Base-by-base conservation (phyloP, 192 early-diverging fungal species). In the Diversispora epigaea region DNA sequence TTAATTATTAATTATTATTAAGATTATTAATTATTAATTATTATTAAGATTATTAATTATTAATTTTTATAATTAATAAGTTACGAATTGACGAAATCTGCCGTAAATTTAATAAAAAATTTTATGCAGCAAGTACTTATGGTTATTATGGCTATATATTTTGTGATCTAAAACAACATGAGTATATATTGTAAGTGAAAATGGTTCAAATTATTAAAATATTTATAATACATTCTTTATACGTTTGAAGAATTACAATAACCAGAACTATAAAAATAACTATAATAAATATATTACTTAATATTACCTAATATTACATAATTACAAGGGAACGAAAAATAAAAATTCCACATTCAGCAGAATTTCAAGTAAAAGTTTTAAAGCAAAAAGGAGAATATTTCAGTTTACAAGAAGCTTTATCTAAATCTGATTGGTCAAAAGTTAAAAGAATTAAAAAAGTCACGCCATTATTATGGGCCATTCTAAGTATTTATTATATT, bases 81-180 rank as follows among this genome's bases (percentile, higher is more conserved):
- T 78, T 82, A 8, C 83, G 85, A 8, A 73, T 93, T 22, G 85
- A 96, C 61, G 61, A 78, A 15, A 76, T 89, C 3, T 93, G 96
- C 78, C 82, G 91, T 43, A 68, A 66, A 11, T 71, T 67, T 32
- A 66, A 83, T 74, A 90, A 83, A 83, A 92, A 85, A 61, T 85
- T 83, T 61, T 94, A 91, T 80, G 81, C 83, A 12, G 88, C 91
- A 25, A 89, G 84, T 67, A 80, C 87, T 0, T 86, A 87, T 71
- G 96, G 95, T 8, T 82, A 91, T 52, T 86, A 85, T 71, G 95
- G 95, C 11, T 98, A 89, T 80, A 88, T 94, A n/a, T 96, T 96
- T 78, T 87, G 87, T 73, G 95, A 98, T 81, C 78, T 95, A 41
- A 78, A 64, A 1, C 61, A 84, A 6, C 91, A 95, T 76, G 71